Evolutionary conservation across 2,329 filamentous ascomycete species (phyloP), one percentile per base, ranked within the genome.

Genomic region (Claviceps digitariae): DNA sequence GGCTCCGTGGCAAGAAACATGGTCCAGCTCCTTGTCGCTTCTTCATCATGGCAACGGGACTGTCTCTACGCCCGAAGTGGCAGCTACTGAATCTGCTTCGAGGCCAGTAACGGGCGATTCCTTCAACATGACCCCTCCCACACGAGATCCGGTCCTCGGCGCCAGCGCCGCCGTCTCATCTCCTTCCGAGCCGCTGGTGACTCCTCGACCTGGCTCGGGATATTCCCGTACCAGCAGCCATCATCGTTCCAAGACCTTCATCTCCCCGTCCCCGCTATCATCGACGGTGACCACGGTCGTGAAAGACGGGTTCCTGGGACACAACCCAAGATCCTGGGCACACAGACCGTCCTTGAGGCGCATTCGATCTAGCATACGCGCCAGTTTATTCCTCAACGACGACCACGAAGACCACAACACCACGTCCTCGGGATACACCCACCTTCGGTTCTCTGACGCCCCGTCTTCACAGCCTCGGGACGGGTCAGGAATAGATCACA

Each of bases 211-310:
- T 20, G 54, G 59, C 9, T 56, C 59, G 25, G 62, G 62, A 34
- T 54, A 58, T 58, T 53, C 66, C 61, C 61, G 69, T 58, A 50
- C 63, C 55, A 52, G 63, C 59, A 44, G 59, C 56, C 57, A 64
- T 61, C 57, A 64, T 59, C 45, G 66, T 59, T 56, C 72, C 29
- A 73, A 73, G 34, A 71, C 74, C 2, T 73, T 82, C 40, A 78
- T 81, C 56, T 81, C 78, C 2, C 78, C 79, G 12, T 81, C 78
- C 0, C 79, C 79, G 0, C 70, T 82, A 36, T 79, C 78, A 1
- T 80, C 78, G 0, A 81, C 79, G 1, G 75, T 82, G 40, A 78
- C 72, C 20, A 76, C 76, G 0, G 77, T 79, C 0, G 75, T 82
- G 45, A 75, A 77, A 44, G 78, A 82, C 57, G 76, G 72, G 12